A percentile compares a stretch with the other conserved stretches of the same genome.
phyloP scores from a whole-genome alignment of 495 filamentous ascomycete genomes.

The Stereocaulon alpinum region DNA sequence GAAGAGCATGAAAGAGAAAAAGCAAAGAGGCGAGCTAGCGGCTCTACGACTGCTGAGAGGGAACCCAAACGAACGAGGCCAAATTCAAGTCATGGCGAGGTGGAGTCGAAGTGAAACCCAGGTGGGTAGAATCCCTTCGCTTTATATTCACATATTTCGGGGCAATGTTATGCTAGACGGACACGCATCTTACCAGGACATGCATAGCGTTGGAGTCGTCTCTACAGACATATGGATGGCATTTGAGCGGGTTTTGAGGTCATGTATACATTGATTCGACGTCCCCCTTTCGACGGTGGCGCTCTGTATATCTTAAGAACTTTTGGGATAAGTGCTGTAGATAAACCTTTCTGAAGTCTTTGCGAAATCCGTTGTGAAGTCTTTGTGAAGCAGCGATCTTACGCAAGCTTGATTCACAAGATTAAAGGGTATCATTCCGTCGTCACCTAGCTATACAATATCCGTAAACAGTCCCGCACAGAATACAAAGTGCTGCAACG shows the following conservation, averaged over 20 bases:
- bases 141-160: neutral
- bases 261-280: neutral
- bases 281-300: neutral
- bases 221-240: neutral
- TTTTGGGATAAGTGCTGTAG: neutral
- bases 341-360: neutral
- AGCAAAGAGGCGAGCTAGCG: conserved; percentile 36
- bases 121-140: neutral
- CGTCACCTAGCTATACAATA: too few relatives aligned
- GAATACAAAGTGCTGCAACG: too few relatives aligned
- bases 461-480: too few relatives aligned
- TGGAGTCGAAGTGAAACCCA: conserved; percentile 12
- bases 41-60: conserved; percentile 16
- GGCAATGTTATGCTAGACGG: neutral
- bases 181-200: neutral
- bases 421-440: too few relatives aligned
- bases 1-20: conserved; percentile 43
- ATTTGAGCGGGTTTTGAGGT: neutral
- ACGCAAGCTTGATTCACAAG: too few relatives aligned
- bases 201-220: conserved; percentile 16
- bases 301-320: neutral
- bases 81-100: conserved; percentile 17
- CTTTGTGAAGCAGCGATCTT: too few relatives aligned
- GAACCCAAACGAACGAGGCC: conserved; percentile 19
- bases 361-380: too few relatives aligned